Percentiles rank a stretch among this genome's conserved stretches.
These are phyloP conservation scores for Saccharomyces hybrid DNA, from an alignment of 1,139 yeast species.

Conservation along the genomic window DNA sequence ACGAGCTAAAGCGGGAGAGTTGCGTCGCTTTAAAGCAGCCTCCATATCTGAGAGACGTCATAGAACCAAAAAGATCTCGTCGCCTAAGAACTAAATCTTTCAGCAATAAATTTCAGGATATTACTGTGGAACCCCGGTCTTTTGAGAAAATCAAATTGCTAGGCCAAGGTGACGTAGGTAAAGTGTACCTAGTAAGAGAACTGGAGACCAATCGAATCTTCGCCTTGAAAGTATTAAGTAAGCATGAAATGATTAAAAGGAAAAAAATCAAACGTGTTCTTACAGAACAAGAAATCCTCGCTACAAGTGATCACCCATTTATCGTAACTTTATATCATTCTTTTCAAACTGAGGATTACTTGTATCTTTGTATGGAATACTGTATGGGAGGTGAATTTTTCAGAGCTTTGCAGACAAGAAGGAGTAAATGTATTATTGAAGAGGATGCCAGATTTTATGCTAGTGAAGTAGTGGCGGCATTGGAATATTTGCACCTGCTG, in stretches of 20 bases:
- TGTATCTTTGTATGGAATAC: conserved; percentile 50
- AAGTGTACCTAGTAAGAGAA: conserved; percentile 85
- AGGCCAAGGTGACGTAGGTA: conserved; percentile 98
- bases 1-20: conserved; percentile 1
- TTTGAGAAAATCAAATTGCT: conserved; percentile 82
- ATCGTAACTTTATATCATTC: too few relatives aligned
- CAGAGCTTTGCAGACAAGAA: conserved; percentile 88
- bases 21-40: conserved; percentile 1
- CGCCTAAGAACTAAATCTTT: conserved; percentile 43
- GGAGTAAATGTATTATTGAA: conserved; percentile 45
- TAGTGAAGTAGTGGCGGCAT: too few relatives aligned
- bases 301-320: too few relatives aligned
- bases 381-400: conserved; percentile 99
- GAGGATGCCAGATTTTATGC: too few relatives aligned
- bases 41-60: conserved; percentile 3
- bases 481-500: too few relatives aligned
- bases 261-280: conserved; percentile 84
- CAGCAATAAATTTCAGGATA: conserved; percentile 30
- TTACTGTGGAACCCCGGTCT: conserved; percentile 76
- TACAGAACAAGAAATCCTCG: too few relatives aligned
- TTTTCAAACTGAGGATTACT: too few relatives aligned
- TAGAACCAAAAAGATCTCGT: conserved; percentile 29
- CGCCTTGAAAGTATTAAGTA: conserved; percentile 89
- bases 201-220: conserved; percentile 64
- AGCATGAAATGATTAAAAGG: conserved; percentile 89